phyloP scores from a whole-genome alignment of 306 rosid genomes.

The Myrica gale region DNA sequence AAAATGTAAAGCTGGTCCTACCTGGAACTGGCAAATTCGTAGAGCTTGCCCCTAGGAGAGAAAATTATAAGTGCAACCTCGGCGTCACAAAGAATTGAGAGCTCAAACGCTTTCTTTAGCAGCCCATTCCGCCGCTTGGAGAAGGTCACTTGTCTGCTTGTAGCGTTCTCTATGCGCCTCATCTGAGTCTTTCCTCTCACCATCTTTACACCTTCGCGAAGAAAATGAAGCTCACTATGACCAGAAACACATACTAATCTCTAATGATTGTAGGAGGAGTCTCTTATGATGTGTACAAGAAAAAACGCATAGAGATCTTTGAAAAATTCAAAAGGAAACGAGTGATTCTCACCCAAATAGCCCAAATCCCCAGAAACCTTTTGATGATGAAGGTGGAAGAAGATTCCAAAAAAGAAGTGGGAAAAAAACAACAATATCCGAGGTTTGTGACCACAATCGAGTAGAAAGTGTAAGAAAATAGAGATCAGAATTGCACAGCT shows the following conservation, averaged over 20 bases:
- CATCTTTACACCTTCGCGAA: conserved; percentile 39
- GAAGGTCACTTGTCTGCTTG: conserved; percentile 88
- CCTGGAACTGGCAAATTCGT: conserved; percentile 57
- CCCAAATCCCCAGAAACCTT: conserved; percentile 22
- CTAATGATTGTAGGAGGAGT: background rate
- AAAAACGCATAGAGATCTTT: background rate
- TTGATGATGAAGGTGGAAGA: conserved; percentile 11
- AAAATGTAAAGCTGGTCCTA: conserved; percentile 3
- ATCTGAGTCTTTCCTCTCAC: conserved; percentile 91
- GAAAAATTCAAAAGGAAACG: background rate
- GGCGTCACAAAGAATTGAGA: conserved; percentile 81
- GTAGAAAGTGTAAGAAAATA: background rate
- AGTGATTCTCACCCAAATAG: conserved; percentile 21
- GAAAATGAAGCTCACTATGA: background rate
- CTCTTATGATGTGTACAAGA: too few relatives aligned
- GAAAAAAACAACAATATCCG: background rate
- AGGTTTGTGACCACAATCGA: background rate
- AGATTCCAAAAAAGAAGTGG: background rate
- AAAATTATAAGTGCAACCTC: conserved; percentile 49
- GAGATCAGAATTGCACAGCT: background rate
- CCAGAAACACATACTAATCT: background rate
- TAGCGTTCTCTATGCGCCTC: conserved; percentile 82
- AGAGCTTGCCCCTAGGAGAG: conserved; percentile 54
- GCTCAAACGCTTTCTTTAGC: conserved; percentile 84
- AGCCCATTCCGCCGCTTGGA: conserved; percentile 79